A percentile compares a stretch with the other conserved stretches of the same genome.
These are phyloP conservation scores for Phytopythium delawarense DNA, from an alignment of 352 stramenopile genomes.

Conservation along the genomic window DNA sequence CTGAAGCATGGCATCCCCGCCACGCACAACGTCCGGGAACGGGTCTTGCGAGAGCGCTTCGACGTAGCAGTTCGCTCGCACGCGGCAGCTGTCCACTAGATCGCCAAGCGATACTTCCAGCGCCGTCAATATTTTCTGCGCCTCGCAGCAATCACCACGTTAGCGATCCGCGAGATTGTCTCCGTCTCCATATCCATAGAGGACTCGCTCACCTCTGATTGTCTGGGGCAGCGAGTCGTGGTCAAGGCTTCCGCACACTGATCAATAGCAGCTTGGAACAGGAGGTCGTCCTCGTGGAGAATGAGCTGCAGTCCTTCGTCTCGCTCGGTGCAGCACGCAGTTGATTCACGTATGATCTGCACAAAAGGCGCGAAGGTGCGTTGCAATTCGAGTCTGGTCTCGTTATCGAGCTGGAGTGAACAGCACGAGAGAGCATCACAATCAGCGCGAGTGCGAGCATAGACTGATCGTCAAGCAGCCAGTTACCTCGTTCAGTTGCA, in stretches of 20 bases:
- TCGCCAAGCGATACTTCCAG: slow-evolving; percentile 41
- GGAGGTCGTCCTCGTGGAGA: not conserved
- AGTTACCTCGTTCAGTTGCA: slow-evolving; percentile 19
- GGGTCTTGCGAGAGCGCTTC: slow-evolving; percentile 17
- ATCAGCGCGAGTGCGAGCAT: not conserved
- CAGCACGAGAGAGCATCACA: not conserved
- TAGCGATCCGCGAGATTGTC: too few species aligned
- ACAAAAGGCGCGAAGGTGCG: slow-evolving; percentile 7
- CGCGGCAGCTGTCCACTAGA: slow-evolving; percentile 24
- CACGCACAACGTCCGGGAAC: slow-evolving; percentile 16
- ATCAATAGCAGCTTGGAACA: slow-evolving; percentile 28
- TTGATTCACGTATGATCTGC: slow-evolving; percentile 9
- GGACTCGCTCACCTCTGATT: not conserved
- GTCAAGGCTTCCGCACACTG: slow-evolving; percentile 12
- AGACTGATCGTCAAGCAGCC: not conserved
- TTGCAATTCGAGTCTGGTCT: slow-evolving; percentile 6
- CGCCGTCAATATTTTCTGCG: slow-evolving; percentile 33
- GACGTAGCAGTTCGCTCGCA: slow-evolving; percentile 35
- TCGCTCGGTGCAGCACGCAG: not conserved
- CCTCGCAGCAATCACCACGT: not conserved
- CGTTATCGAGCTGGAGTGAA: slow-evolving; percentile 18
- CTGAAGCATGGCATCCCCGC: slow-evolving; percentile 25
- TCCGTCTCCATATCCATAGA: not conserved
- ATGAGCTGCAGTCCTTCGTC: not conserved
- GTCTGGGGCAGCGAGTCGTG: not conserved